These are phyloP conservation scores for Leccinellum luteum DNA, from an alignment of 768 basidiomycete genomes.

Conservation along the genomic window DNA sequence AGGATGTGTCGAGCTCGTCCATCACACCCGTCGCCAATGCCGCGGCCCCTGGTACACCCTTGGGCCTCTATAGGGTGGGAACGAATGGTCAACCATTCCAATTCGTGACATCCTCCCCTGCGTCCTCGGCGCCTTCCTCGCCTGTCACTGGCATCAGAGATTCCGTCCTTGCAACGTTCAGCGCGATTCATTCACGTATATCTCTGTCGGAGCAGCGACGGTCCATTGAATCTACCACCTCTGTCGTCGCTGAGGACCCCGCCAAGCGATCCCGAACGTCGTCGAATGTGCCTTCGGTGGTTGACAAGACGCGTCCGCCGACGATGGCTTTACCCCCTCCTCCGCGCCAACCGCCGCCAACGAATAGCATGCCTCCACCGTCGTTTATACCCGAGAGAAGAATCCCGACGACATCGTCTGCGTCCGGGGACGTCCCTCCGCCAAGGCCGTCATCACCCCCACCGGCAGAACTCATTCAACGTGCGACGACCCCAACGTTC, in stretches of 20 bases:
- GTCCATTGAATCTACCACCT: constrained; percentile 70
- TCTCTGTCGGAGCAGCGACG: constrained; percentile 60
- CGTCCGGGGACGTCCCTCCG: constrained; percentile 63
- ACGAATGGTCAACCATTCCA: constrained; percentile 59
- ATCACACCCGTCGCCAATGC: constrained; percentile 35
- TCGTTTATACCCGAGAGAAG: constrained; percentile 71
- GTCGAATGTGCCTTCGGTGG: constrained; percentile 49
- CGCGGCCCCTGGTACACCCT: constrained; percentile 29
- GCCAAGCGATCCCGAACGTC: constrained; percentile 58
- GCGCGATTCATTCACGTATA: constrained; percentile 45
- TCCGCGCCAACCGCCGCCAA: constrained; percentile 70
- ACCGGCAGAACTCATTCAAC: constrained; percentile 86
- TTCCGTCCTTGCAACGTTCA: constrained; percentile 44
- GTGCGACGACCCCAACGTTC: constrained; percentile 85
- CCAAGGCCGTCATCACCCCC: constrained; percentile 91
- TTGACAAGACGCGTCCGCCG: constrained; percentile 81
- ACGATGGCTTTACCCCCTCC: constrained; percentile 84
- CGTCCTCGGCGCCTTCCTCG: constrained; percentile 28
- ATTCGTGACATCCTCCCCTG: constrained; percentile 50
- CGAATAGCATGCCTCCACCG: constrained; percentile 71
- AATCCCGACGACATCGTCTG: constrained; percentile 40
- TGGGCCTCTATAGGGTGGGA: constrained; percentile 57
- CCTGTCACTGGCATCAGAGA: constrained; percentile 49
- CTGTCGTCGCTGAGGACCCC: constrained; percentile 48
- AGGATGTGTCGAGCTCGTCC: constrained; percentile 28